phyloP scores from a whole-genome alignment of 1,284 basidiomycete species.

The Trametes sp. region DNA sequence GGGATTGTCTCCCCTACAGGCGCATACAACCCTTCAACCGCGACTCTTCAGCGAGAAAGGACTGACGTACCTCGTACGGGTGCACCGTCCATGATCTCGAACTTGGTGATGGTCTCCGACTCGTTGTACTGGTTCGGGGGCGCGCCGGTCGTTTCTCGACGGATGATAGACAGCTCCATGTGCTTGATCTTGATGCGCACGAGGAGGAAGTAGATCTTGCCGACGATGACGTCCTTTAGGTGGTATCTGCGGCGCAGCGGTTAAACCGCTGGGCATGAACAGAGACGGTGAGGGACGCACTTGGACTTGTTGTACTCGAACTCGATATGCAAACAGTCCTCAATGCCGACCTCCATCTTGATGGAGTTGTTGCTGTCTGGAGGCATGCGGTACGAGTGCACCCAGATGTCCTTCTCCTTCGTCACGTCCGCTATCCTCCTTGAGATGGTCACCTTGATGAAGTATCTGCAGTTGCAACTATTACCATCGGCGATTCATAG shows the following conservation, averaged over 20 bases:
- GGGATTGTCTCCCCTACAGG: constrained; percentile 93
- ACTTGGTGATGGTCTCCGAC: constrained; percentile 98
- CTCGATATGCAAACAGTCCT: constrained; percentile 98
- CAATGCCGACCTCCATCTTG: constrained; percentile 99
- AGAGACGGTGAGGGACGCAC: constrained; percentile 52
- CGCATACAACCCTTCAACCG: neutral
- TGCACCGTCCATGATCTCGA: constrained; percentile 99
- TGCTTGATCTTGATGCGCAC: constrained; percentile 99
- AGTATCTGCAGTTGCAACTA: constrained; percentile 68
- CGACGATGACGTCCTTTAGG: constrained; percentile 98
- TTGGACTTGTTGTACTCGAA: constrained; percentile 99
- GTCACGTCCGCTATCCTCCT: constrained; percentile 91
- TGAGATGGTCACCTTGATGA: constrained; percentile 91
- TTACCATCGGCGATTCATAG: neutral
- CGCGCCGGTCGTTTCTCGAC: constrained; percentile 94
- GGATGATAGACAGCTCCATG: constrained; percentile 98
- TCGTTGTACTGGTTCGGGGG: constrained; percentile 99
- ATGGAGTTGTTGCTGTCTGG: constrained; percentile 97
- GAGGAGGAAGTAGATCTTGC: constrained; percentile 98
- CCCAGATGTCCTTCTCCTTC: constrained; percentile 96
- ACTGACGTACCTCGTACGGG: constrained; percentile 79
- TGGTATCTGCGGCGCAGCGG: constrained; percentile 76
- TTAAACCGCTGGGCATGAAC: constrained; percentile 3
- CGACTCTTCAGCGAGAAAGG: neutral
- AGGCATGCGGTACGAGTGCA: constrained; percentile 98